Percentiles rank a stretch among this genome's conserved stretches.
Evolutionary conservation across 108 stramenopile genomes (phyloP).

Genomic region (Cyclotella cryptica): DNA sequence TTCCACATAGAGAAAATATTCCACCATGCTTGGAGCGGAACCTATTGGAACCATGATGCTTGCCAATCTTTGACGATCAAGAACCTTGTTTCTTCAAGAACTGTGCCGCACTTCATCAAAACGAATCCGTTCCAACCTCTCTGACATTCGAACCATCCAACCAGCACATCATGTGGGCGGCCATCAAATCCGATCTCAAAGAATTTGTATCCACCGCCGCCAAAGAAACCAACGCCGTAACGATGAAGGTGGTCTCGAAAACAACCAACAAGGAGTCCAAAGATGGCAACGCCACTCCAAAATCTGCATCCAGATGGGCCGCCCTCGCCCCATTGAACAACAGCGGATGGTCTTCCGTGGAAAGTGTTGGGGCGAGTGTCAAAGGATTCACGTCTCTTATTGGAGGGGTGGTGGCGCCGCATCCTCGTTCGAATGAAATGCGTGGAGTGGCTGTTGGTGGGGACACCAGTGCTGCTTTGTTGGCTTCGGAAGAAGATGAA

Average conservation of each 20-base stretch:
- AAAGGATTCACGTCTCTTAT: slow-evolving; percentile 30
- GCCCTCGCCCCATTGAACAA: neutral
- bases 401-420: slow-evolving; percentile 44
- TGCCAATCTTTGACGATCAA: too few relatives aligned
- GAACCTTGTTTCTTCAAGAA: too few relatives aligned
- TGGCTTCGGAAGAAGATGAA: slow-evolving; percentile 14
- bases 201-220: slow-evolving; percentile 49
- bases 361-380: slow-evolving; percentile 19
- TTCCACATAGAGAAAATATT: too few relatives aligned
- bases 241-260: slow-evolving; percentile 27
- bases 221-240: slow-evolving; percentile 47
- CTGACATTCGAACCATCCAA: too few relatives aligned
- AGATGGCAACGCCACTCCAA: too few relatives aligned
- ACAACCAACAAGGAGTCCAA: neutral
- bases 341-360: slow-evolving; percentile 6
- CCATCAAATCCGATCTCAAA: slow-evolving; percentile 50
- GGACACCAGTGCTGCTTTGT: neutral
- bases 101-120: too few relatives aligned
- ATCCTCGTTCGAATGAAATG: neutral
- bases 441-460: neutral
- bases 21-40: too few relatives aligned
- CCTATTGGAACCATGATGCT: too few relatives aligned
- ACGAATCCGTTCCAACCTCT: too few relatives aligned
- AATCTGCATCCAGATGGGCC: neutral
- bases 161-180: slow-evolving; percentile 57